Evolutionary conservation across 768 basidiomycete species (phyloP), one percentile per base, ranked within the genome.

Genomic region (Termitomyces sp.): DNA sequence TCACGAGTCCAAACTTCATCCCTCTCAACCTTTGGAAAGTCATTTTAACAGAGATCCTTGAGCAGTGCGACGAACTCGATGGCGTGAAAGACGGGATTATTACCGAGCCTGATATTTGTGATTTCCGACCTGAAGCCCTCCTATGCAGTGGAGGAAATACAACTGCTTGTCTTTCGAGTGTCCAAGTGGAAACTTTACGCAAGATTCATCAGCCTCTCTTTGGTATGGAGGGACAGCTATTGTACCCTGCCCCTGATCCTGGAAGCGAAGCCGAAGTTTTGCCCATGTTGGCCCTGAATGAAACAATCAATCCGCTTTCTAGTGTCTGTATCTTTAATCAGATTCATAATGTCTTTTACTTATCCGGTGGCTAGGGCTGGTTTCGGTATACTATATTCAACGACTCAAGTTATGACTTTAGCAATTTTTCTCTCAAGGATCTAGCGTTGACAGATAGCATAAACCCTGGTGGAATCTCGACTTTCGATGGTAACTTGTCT

Each of bases 401-500:
- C 9, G 33, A 60, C 36, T 37, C 54, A n/a, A 55, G 13, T 13
- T 55, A 55, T 31, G 41, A 55, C 20, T 60, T 60, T 9, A 24
- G 31, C 22, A 34, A 49, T 15, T 55, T 55, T 27, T 34, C 20
- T 39, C 5, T 41, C 27, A 8, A 41, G 8, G 31, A 54, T 50
- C 44, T 60, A 30, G 55, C 44, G 2, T 20, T 60, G n/a, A 34
- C 55, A 11, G 37, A 60, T 13, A 31, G 16, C 6, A 45, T 60
- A 22, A 57, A 60, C 22, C 60, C 60, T 12, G 54, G 54, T 16
- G 48, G 48, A 30, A 51, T 50, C 0, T 47, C 54, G 2, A 60
- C 54, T 12, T 60, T 55, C 49, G 22, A 45, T n/a, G 59, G 59
- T 9, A 48, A 60, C 33, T 31, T 60, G 2, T 50, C 54, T 11